phyloP scores from a whole-genome alignment of 2,329 filamentous ascomycete species.

The Trichophaea hybrida region DNA sequence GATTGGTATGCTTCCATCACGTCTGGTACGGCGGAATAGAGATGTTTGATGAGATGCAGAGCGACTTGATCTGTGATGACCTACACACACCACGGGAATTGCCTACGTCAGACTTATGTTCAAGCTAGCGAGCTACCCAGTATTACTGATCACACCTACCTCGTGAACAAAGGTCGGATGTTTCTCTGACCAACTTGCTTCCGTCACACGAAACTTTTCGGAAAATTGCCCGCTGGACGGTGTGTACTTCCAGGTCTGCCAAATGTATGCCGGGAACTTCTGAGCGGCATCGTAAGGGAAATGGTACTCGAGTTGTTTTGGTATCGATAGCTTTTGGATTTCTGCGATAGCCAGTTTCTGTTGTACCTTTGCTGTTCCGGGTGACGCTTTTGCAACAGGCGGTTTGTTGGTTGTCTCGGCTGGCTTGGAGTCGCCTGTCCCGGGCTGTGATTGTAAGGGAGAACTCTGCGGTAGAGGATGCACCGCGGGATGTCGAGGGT shows the following conservation, averaged over 20 bases:
- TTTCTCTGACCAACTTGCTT: conserved; percentile 75
- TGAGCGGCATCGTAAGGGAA: conserved; percentile 80
- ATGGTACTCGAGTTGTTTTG: conserved; percentile 75
- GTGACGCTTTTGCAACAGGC: conserved; percentile 19
- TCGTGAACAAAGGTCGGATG: conserved; percentile 92
- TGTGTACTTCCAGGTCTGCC: conserved; percentile 95
- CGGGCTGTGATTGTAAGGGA: neutral
- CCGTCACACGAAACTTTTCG: conserved; percentile 60
- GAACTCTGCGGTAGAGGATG: conserved; percentile 17
- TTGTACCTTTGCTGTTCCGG: conserved; percentile 32
- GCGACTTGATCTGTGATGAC: conserved; percentile 88
- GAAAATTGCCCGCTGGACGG: conserved; percentile 63
- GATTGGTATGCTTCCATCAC: conserved; percentile 62
- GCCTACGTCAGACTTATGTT: neutral
- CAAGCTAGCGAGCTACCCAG: neutral
- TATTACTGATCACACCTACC: conserved; percentile 21
- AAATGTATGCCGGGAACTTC: conserved; percentile 95
- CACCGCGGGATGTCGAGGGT: conserved; percentile 27
- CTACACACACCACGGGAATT: conserved; percentile 4
- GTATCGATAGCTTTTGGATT: conserved; percentile 52
- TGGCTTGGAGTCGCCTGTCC: conserved; percentile 26
- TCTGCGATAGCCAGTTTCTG: conserved; percentile 57
- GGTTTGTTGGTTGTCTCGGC: conserved; percentile 16
- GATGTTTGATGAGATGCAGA: conserved; percentile 62
- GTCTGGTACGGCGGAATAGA: conserved; percentile 72